Evolutionary conservation across 306 rosid species (phyloP), one percentile per base, ranked within the genome.

Genomic region (Mimosa bimucronata): DNA sequence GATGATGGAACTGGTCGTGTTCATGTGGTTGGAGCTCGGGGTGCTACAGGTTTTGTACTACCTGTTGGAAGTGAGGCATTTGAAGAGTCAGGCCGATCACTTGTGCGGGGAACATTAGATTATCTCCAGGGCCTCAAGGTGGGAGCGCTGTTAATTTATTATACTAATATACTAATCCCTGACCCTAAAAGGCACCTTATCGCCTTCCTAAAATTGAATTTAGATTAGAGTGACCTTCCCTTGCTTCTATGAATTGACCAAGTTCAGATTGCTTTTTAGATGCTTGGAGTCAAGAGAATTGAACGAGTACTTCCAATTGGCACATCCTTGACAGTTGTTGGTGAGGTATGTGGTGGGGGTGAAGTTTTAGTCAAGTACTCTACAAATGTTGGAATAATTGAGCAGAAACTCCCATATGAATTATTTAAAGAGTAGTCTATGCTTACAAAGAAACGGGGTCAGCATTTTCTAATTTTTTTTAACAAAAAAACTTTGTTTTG

Each of bases 41-140:
- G 79, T 77, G 99, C 99, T 77, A 87, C 97, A 37, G 94, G 97
- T 58, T 95, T 95, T 88, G 83, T 67, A 73, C 83, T 95, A 69
- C 99, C 99, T 28, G 92, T 93, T 81, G 93, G 87, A 38, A 91
- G 93, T 78, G 99, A 95, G 86, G 93, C 85, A 70, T 95, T 95
- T 88, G 98, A 93, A 87, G 99, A 93, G 88, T 95, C 99, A 15
- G 98, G 97, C 26, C 88, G 97, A 28, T 90, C 98, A 82, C 96
- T 93, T 76, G 98, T 90, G 55, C 99, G 99, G 45, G 98, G 99
- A 83, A 95, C 99, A 48, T 87, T 93, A 73, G 98, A 95, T 86
- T 95, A 95, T 93, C 97, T 95, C 50, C 99, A 95, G 85, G 99
- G 99, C 84, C 97, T 95, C 77, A 95, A 93, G 98, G 99, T 95